These are phyloP conservation scores for Vigna trinervia DNA, from an alignment of 306 rosid genomes.

Conservation along the genomic window DNA sequence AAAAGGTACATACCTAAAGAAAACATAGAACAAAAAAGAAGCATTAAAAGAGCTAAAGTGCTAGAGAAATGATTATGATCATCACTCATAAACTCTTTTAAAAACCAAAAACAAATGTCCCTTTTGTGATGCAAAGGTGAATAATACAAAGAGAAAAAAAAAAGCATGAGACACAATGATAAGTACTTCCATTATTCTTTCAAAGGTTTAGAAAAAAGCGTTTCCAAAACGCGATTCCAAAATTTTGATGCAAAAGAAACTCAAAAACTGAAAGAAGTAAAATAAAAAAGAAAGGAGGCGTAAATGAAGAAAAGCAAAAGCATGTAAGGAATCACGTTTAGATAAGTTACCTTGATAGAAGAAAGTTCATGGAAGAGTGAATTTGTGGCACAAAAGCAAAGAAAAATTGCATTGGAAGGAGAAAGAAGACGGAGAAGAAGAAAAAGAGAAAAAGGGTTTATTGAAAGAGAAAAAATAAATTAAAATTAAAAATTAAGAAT, in stretches of 20 bases:
- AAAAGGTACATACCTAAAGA: neutral
- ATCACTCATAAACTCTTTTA: neutral
- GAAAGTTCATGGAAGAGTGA: conserved; percentile 48
- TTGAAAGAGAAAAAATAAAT: conserved; percentile 36
- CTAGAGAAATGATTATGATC: neutral
- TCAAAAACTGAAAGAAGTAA: neutral
- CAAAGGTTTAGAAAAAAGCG: neutral
- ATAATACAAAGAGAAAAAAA: neutral
- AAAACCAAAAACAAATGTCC: neutral
- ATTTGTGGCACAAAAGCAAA: conserved; percentile 34
- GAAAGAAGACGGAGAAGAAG: conserved; percentile 8
- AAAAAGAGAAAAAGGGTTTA: conserved; percentile 1
- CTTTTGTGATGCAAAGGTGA: conserved; percentile 9
- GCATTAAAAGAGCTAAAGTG: neutral
- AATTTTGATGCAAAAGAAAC: conserved; percentile 25
- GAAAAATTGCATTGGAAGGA: conserved; percentile 30
- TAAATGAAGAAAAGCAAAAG: conserved; percentile 24
- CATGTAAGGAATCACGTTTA: conserved; percentile 1
- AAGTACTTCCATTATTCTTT: conserved; percentile 17
- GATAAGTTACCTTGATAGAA: conserved; percentile 61
- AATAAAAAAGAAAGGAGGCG: no score
- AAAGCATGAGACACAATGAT: conserved; percentile 33
- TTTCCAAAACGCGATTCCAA: neutral
- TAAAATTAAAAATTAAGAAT: neutral
- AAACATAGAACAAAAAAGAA: neutral